Conservation (phyloP, 2,329 filamentous ascomycete species). For the Venturiaceae sp. region DNA sequence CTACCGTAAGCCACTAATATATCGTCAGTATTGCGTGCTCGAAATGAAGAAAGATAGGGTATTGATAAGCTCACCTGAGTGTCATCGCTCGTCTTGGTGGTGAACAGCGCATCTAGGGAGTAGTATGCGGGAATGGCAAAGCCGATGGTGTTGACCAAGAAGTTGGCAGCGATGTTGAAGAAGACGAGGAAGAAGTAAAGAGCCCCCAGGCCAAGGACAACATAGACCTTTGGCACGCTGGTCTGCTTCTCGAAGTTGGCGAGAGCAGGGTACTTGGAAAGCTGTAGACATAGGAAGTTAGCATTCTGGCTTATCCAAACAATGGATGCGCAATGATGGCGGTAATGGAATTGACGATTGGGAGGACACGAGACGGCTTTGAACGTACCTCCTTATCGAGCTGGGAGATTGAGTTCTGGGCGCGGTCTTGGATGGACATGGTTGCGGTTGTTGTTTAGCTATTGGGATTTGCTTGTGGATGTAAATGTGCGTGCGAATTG, state of each 20-base stretch:
- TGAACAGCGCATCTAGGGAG: constrained; percentile 70
- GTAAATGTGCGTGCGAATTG: not conserved
- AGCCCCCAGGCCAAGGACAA: constrained; percentile 62
- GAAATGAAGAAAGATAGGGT: not conserved
- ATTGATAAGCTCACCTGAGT: constrained; percentile 56
- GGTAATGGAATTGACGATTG: not conserved
- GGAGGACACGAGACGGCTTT: constrained; percentile 10
- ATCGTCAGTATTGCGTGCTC: constrained; percentile 5
- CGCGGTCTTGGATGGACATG: constrained; percentile 70
- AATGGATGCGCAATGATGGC: not conserved
- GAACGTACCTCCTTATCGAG: constrained; percentile 72
- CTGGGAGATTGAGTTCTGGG: constrained; percentile 65
- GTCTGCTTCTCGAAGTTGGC: constrained; percentile 82
- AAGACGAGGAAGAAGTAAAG: constrained; percentile 88
- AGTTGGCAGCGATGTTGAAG: constrained; percentile 84
- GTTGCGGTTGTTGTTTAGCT: constrained; percentile 21
- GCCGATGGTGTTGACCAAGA: constrained; percentile 78
- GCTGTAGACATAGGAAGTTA: constrained; percentile 39
- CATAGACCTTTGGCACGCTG: constrained; percentile 76
- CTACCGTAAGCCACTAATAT: constrained; percentile 52
- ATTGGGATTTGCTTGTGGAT: not conserved
- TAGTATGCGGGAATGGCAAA: constrained; percentile 80
- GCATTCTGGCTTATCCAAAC: not conserved
- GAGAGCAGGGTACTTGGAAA: constrained; percentile 75
- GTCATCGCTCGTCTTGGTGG: constrained; percentile 60